Evolutionary conservation across 169 alveolate genomes (phyloP).

Genomic region (Toxoplasma gondii): DNA sequence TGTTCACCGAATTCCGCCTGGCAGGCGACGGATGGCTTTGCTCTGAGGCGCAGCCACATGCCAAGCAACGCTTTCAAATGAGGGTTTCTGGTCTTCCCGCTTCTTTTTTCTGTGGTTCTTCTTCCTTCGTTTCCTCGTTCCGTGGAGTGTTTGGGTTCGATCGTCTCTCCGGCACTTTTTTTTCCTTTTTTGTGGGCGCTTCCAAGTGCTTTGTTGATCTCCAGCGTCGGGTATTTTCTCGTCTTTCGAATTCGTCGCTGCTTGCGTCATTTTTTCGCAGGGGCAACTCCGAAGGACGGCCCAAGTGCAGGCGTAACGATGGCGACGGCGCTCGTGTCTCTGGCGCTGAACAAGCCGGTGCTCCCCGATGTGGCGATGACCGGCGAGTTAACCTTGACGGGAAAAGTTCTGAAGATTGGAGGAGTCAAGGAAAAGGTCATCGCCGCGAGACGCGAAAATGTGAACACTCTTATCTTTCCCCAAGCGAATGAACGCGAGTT

Average conservation of each 20-base stretch:
- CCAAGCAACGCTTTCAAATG: neutral
- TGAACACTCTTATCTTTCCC: slow-evolving; percentile 72
- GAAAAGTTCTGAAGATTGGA: slow-evolving; percentile 91
- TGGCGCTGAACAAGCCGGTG: slow-evolving; percentile 80
- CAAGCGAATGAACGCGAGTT: slow-evolving; percentile 57
- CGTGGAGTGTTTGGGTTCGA: neutral
- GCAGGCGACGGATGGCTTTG: neutral
- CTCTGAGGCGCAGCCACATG: neutral
- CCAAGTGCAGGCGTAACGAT: slow-evolving; percentile 95
- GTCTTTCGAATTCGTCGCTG: no score
- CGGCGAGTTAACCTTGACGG: slow-evolving; percentile 95
- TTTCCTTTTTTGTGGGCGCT: no score
- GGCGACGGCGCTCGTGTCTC: slow-evolving; percentile 89
- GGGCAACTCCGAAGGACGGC: slow-evolving; percentile 96
- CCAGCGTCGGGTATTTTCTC: no score
- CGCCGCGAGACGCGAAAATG: slow-evolving; percentile 92
- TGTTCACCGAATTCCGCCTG: neutral
- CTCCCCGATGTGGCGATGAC: slow-evolving; percentile 92
- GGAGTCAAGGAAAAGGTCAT: slow-evolving; percentile 94
- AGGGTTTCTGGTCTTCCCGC: no score
- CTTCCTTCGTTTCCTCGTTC: neutral
- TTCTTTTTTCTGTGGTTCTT: neutral
- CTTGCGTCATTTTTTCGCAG: neutral
- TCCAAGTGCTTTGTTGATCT: no score
- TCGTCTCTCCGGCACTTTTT: no score